phyloP scores from a whole-genome alignment of 192 early-diverging fungal genomes.

The Backusella tuberculispora region DNA sequence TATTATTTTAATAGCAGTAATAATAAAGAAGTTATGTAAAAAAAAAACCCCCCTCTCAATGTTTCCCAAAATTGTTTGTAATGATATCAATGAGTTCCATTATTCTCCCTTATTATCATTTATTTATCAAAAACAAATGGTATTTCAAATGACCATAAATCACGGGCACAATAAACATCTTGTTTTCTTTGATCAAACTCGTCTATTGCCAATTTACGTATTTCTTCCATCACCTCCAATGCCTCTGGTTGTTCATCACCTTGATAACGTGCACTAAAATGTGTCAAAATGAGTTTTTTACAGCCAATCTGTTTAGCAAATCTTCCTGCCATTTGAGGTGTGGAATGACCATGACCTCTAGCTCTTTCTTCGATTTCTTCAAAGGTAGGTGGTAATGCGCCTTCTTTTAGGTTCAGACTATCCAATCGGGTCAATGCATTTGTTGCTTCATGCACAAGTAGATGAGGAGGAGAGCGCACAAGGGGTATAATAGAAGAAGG shows the following conservation, averaged over 20 bases:
- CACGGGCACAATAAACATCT: slow-evolving; percentile 41
- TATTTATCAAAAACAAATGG: slow-evolving; percentile 15
- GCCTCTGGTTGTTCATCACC: slow-evolving; percentile 49
- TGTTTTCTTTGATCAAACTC: slow-evolving; percentile 45
- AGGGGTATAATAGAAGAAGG: slow-evolving; percentile 36
- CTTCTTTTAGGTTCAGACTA: neutral
- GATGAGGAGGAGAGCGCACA: slow-evolving; percentile 23
- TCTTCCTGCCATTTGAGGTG: slow-evolving; percentile 56
- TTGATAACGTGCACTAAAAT: slow-evolving; percentile 58
- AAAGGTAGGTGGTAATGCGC: slow-evolving; percentile 17
- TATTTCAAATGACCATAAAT: slow-evolving; percentile 40
- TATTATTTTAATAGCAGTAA: neutral
- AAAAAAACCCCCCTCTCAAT: slow-evolving; percentile 15
- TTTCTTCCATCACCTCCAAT: slow-evolving; percentile 57
- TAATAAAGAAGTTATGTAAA: neutral
- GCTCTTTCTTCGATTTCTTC: slow-evolving; percentile 42
- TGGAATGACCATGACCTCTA: slow-evolving; percentile 58
- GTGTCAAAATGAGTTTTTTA: slow-evolving; percentile 51
- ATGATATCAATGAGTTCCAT: neutral
- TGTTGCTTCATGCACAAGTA: slow-evolving; percentile 62
- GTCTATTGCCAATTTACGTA: slow-evolving; percentile 44
- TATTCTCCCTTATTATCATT: neutral
- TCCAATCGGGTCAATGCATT: slow-evolving; percentile 53
- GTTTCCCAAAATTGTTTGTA: no score
- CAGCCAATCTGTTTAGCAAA: slow-evolving; percentile 49